phyloP scores from a whole-genome alignment of 1,284 basidiomycete species.

The Cutaneotrichosporon cyanovorans region DNA sequence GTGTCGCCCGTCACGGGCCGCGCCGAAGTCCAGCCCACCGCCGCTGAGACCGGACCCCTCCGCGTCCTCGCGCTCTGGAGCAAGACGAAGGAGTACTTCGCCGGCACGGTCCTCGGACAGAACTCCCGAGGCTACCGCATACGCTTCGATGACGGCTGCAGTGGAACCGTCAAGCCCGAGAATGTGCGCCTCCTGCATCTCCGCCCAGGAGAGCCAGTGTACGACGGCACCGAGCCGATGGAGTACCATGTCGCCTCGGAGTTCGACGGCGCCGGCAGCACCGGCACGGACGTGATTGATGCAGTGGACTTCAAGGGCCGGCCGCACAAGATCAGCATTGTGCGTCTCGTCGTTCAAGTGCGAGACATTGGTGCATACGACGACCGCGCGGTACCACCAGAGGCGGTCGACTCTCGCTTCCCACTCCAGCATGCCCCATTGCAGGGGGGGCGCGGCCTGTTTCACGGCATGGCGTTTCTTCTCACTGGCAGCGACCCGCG shows the following conservation, averaged over 20 bases:
- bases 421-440: not conserved
- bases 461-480: slow-evolving; percentile 17
- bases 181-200: slow-evolving; percentile 8
- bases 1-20: not conserved
- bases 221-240: not conserved
- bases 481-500: slow-evolving; percentile 5
- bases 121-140: slow-evolving; percentile 5
- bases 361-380: slow-evolving; percentile 4
- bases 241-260: slow-evolving; percentile 1
- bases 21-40: not conserved
- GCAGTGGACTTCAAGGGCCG: not conserved
- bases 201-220: slow-evolving; percentile 11
- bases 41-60: not conserved
- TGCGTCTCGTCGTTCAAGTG: slow-evolving; percentile 1
- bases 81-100: slow-evolving; percentile 8
- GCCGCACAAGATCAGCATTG: not conserved
- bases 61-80: slow-evolving; percentile 13
- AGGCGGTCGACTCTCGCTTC: not conserved
- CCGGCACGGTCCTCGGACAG: slow-evolving; percentile 9
- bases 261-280: slow-evolving; percentile 2
- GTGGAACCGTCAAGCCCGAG: not conserved
- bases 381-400: slow-evolving; percentile 4
- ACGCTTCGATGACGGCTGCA: slow-evolving; percentile 10
- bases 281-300: not conserved
- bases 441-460: no score